Evolutionary conservation across 257 asterid genomes (phyloP), one percentile per base, ranked within the genome.

Genomic region (Euphrasia confusa): DNA sequence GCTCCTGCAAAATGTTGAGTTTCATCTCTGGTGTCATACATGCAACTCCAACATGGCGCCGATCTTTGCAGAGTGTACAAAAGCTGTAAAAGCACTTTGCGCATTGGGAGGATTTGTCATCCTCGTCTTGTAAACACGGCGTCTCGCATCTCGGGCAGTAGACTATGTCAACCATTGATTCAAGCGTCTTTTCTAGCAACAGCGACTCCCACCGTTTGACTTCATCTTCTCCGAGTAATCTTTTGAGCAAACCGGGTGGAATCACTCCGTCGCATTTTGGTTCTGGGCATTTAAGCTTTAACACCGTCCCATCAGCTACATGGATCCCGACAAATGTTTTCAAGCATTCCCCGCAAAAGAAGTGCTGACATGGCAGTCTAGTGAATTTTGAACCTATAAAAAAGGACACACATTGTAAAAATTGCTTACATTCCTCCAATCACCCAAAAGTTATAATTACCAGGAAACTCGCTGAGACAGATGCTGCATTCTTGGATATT

Each of bases 81-180:
- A 88, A 92, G 81, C 88, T 92, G 69, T 75, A 88, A 76, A 70
- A 86, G 75, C 98, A 92, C 68, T 84, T 86, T 58, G 97, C 70
- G 75, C 98, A 92, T 63, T 81, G 96, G 2, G 95, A 97, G 64
- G 8, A 35, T 35, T 86, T 85, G 49, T 88, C 58, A 26, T 76
- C 94, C 77, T 81, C 86, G 66, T 88, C 98, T 70, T 88, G 87
- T 42, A 92, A 74, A 76, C 98, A 88, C 48, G 88, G 76, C 3
- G 90, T 88, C 74, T 86, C 98, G 72, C 98, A 92, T 80, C 98
- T 83, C 58, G 98, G 97, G 78, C 97, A 92, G 80, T 84, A 77
- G 68, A 79, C 79, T 17, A 91, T 93, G 79, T 92, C 98, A 60
- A 75, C 59, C 98, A 92, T 92, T 37, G 96, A 79, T 63, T 83